Evolutionary conservation across 495 filamentous ascomycete species (phyloP), one percentile per base, ranked within the genome.

Genomic region (Astrothelium subdiscretum): DNA sequence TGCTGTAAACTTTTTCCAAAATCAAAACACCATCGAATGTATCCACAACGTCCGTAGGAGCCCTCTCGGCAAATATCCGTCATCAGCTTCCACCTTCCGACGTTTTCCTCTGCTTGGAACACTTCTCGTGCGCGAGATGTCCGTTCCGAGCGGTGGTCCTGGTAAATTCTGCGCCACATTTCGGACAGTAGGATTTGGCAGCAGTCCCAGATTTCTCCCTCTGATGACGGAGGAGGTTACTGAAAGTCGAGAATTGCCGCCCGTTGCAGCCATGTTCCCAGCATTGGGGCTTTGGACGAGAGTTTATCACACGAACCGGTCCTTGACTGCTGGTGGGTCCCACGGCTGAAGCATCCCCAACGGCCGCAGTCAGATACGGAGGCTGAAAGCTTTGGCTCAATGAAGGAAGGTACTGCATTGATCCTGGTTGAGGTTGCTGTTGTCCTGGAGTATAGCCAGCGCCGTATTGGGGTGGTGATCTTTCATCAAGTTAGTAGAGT

Each of bases 251-350:
- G 71, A 96, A 96, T 67, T 94, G 87, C 18, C 91, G 85, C 31
- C 91, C 91, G 69, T 95, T 95, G 79, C 91, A 96, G 10, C 91
- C 91, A 67, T 96, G 91, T 57, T 96, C 91, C 89, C 89, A 96
- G 74, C 91, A 96, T 71, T 95, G 91, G 3, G 91, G 91, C 73
- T 91, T 92, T 8, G 89, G 89, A 61, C 89, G 83, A 58, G 83
- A 84, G 67, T 85, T 86, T 13, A 91, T 79, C 40, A 91, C 82
- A 58, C 88, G 80, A 3, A 88, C 83, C 20, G 63, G 63, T 11
- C 62, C 22, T 6, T 65, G 62, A 24, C 59, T 83, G 79, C 62
- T 57, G 2, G 58, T 43, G 2, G 65, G 38, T 40, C 60, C 61
- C 15, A 62, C 31, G 10, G 48, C 48, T 54, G 48, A 29, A 54